Conservation (phyloP, 345 rosid genomes). For the Xanthoceras sorbifolium region DNA sequence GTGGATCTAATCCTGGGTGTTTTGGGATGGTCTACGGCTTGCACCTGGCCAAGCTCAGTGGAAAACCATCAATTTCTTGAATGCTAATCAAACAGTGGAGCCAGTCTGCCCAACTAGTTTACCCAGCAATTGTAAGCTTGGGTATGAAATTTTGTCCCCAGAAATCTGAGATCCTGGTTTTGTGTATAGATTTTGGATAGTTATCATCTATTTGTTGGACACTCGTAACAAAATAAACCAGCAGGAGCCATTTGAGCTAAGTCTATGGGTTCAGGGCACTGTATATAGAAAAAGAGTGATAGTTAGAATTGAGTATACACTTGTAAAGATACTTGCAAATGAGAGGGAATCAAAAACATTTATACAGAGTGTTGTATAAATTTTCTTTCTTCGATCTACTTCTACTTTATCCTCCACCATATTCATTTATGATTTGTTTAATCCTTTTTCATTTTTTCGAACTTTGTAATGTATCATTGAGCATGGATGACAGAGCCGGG, state of each 20-base stretch:
- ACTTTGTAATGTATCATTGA: background rate
- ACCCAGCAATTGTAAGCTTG: slow-evolving; percentile 39
- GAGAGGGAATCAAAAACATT: slow-evolving; percentile 17
- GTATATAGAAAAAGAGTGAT: slow-evolving; percentile 53
- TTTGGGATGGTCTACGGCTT: slow-evolving; percentile 90
- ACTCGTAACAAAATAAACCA: slow-evolving; percentile 38
- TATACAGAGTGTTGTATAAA: slow-evolving; percentile 16
- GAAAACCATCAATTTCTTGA: slow-evolving; percentile 55
- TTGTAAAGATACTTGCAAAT: slow-evolving; percentile 36
- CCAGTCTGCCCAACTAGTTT: slow-evolving; percentile 13
- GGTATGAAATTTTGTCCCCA: slow-evolving; percentile 59
- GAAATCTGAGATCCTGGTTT: slow-evolving; percentile 25
- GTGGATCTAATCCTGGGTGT: slow-evolving; percentile 85
- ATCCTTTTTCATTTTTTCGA: background rate
- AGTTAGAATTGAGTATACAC: slow-evolving; percentile 33
- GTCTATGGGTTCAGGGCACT: slow-evolving; percentile 47
- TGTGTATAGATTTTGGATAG: slow-evolving; percentile 23
- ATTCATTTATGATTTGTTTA: background rate
- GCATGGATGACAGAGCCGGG: background rate
- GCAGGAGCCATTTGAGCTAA: slow-evolving; percentile 37
- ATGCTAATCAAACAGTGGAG: slow-evolving; percentile 42
- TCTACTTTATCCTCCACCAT: background rate
- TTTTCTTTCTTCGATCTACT: no score
- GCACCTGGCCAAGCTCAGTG: slow-evolving; percentile 80
- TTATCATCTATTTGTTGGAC: slow-evolving; percentile 40